These are phyloP conservation scores for Plasmopara muralis DNA, from an alignment of 352 stramenopile species.

Conservation along the genomic window DNA sequence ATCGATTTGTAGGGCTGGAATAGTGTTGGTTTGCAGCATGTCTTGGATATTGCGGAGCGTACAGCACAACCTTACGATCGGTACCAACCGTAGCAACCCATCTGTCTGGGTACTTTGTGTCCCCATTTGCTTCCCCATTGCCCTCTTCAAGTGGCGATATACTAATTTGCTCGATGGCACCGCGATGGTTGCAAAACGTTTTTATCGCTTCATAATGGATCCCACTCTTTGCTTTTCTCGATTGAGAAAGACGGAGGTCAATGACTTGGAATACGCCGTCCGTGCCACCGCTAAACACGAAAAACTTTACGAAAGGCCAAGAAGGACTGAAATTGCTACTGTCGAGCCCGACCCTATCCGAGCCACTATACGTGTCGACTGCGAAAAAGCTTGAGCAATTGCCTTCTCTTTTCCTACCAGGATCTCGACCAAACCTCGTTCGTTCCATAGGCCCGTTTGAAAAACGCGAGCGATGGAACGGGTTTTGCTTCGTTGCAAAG, in stretches of 20 bases:
- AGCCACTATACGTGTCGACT: neutral
- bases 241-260: slow-evolving; percentile 36
- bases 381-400: slow-evolving; percentile 2
- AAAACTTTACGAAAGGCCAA: slow-evolving; percentile 36
- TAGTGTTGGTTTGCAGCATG: slow-evolving; percentile 19
- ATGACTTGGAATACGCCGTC: slow-evolving; percentile 54
- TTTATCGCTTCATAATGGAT: slow-evolving; percentile 41
- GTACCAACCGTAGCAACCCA: slow-evolving; percentile 55
- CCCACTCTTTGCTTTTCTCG: slow-evolving; percentile 5
- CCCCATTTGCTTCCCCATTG: slow-evolving; percentile 12
- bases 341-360: neutral
- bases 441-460: slow-evolving; percentile 22
- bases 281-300: slow-evolving; percentile 62
- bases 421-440: slow-evolving; percentile 29
- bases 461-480: slow-evolving; percentile 54
- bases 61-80: slow-evolving; percentile 56
- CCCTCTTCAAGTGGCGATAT: slow-evolving; percentile 39
- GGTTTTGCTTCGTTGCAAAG: slow-evolving; percentile 52
- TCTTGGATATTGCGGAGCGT: slow-evolving; percentile 44
- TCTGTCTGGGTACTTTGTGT: slow-evolving; percentile 36
- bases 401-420: slow-evolving; percentile 1
- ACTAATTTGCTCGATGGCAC: slow-evolving; percentile 54
- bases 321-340: neutral
- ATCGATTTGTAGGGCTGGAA: slow-evolving; percentile 1
- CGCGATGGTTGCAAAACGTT: slow-evolving; percentile 51